Percentiles rank a stretch among this genome's conserved stretches.
These are phyloP conservation scores for Kazachstania sp. DNA, from an alignment of 1,139 yeast species.

Conservation along the genomic window DNA sequence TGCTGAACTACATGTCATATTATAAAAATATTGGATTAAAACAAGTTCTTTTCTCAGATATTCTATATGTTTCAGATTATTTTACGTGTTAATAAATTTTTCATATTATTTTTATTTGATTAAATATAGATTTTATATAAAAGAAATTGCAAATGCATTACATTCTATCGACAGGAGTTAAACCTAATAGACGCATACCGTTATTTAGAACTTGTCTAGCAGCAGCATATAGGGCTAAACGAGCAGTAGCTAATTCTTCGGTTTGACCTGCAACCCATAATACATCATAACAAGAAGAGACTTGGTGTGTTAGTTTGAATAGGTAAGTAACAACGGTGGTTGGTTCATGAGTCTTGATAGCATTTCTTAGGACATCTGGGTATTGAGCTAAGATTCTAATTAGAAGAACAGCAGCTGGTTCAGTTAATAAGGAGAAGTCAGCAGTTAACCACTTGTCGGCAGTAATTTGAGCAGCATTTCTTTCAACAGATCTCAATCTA, in stretches of 20 bases:
- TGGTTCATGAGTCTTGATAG: constrained; percentile 83
- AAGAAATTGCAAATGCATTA: constrained; percentile 29
- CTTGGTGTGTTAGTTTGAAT: constrained; percentile 86
- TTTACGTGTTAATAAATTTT: too few relatives aligned
- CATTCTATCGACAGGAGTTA: constrained; percentile 99
- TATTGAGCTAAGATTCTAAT: constrained; percentile 78
- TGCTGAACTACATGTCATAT: too few relatives aligned
- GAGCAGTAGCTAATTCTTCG: constrained; percentile 76
- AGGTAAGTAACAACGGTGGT: constrained; percentile 90
- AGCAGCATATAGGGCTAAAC: constrained; percentile 84
- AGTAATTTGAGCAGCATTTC: constrained; percentile 54
- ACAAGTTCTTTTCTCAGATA: too few relatives aligned
- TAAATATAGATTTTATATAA: neutral
- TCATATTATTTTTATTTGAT: neutral
- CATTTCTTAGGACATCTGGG: constrained; percentile 83
- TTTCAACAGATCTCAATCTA: constrained; percentile 88
- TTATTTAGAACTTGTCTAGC: constrained; percentile 86
- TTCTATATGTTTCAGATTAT: too few relatives aligned
- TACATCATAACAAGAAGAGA: constrained; percentile 89
- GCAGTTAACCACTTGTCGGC: constrained; percentile 44
- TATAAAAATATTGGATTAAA: too few relatives aligned
- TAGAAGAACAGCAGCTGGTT: constrained; percentile 65
- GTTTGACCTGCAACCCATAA: constrained; percentile 98
- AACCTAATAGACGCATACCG: constrained; percentile 85
- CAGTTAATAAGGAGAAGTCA: constrained; percentile 62